Evolutionary conservation across 2,329 filamentous ascomycete genomes (phyloP), one percentile per base, ranked within the genome.

Genomic region (Aspergillus nomiae): DNA sequence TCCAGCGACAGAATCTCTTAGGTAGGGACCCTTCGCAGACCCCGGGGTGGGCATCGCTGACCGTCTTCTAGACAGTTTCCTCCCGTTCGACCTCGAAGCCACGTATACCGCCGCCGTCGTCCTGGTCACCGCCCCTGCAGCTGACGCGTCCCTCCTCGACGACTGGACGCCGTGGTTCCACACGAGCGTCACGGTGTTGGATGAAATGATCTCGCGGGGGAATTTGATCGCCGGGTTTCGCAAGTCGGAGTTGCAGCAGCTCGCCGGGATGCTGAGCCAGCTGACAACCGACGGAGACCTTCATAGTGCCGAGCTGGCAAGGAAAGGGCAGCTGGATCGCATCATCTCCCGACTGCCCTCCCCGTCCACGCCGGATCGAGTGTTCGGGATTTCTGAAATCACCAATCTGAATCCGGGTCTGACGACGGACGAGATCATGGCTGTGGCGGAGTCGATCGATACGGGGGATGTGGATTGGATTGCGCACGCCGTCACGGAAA

Each of bases 371-470:
- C 10, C 53, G 16, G 19, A 43, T 56, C 30, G 51, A 1, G 51
- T 21, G 0, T 62, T 60, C 30, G 67, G 66, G 9, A 43, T 61
- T 10, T 55, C 63, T 1, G 63, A 59, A 1, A 32, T 62, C 12
- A 41, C 58, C 34, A 70, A 67, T 3, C 70, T 73, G 34, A 75
- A 76, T 24, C 73, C 76, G 21, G 78, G 78, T 41, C 68, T 84
- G 14, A 82, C 80, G 0, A 78, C 80, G 2, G 80, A 77, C 2
- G 80, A 83, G 57, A 82, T 84, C 45, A 76, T 83, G 64, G 81
- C 81, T 3, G 77, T 84, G 63, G 81, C 82, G 0, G 80, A 84
- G 53, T 82, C 81, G 14, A 83, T 84, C 60, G 82, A 81, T 65
- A 74, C 66, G 26, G 70, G 71, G 56, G 78, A 82, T 36, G 80